Conservation (phyloP, 352 stramenopile genomes). For the Paralagenidium karlingii region DNA sequence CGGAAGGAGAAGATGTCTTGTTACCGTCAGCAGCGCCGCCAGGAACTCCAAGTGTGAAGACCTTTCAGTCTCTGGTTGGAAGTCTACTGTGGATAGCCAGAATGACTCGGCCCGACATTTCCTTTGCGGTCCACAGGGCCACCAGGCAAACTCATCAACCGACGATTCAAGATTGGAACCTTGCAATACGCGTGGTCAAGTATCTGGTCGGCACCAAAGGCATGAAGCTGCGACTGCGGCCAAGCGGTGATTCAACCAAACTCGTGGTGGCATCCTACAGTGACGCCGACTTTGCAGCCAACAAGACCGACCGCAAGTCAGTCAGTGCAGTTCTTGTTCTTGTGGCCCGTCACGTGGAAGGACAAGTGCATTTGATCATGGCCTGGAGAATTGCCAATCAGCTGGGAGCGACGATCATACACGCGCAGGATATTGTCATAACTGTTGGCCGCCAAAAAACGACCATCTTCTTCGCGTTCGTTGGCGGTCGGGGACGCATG, state of each 20-base stretch:
- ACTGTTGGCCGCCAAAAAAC: conserved; percentile 76
- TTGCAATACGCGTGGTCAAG: neutral
- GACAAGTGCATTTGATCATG: conserved; percentile 70
- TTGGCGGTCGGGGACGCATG: conserved; percentile 52
- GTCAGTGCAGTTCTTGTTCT: neutral
- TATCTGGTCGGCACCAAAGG: neutral
- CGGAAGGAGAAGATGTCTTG: neutral
- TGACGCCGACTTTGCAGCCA: neutral
- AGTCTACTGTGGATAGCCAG: neutral
- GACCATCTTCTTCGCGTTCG: conserved; percentile 60
- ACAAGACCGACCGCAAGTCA: conserved; percentile 1
- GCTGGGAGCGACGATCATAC: conserved; percentile 72
- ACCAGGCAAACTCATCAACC: neutral
- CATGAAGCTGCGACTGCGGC: neutral
- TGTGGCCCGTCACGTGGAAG: conserved; percentile 39
- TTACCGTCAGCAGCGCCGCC: neutral
- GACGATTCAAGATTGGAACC: neutral
- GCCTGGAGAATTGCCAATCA: conserved; percentile 59
- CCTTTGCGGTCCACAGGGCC: neutral
- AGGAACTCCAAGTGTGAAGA: neutral
- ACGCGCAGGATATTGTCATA: conserved; percentile 85
- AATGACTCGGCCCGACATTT: neutral
- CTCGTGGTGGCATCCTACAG: neutral
- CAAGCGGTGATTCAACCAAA: neutral
- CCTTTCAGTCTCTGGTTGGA: neutral